Evolutionary conservation across 768 basidiomycete species (phyloP), one percentile per base, ranked within the genome.

Genomic region (Xanthoconium purpureum): DNA sequence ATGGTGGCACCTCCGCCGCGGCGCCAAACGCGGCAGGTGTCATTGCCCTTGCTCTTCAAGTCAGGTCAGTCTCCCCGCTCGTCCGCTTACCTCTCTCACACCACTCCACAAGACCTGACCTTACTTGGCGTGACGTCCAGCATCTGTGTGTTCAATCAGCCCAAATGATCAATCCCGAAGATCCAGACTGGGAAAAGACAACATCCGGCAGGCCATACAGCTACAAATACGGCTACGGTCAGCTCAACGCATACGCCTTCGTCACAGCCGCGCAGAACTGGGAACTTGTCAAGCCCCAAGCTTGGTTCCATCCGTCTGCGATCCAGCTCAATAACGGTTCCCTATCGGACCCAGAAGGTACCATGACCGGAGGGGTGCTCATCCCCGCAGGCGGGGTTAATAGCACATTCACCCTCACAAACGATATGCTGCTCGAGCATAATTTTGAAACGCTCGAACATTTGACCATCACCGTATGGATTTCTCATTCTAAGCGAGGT

Each of bases 1-100:
- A 99, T 66, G 97, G 97, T 24, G 97, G 97, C 15, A 99, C 97
- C 2, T 98, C 96, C 15, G 97, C 97, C 24, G 97, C 97, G 6
- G 97, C 97, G 8, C 97, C 97, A 8, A 91, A 98, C 61, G 97
- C 94, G 28, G 94, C 87, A 14, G 97, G 94, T 29, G 91, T 98
- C 38, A 88, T 96, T 67, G 91, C 94, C 20, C 82, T 99, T 12
- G 93, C 93, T 7, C 77, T 99, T 15, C 80, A 93, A 74, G 91
- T 83, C 55, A 82, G 95, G 93, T 94, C 64, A 54, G 80, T 68
- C 43, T 28, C 52, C 47, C 36, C 49, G 30, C 11, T 15, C 37
- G 17, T 30, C n/a, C 62, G 53, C 33, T 38, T 45, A 47, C 50
- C 52, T 39, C 45, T 52, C 55, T 51, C 20, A 68, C 60, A 35